phyloP scores from a whole-genome alignment of 2,329 filamentous ascomycete genomes.

The Fusarium succisae region DNA sequence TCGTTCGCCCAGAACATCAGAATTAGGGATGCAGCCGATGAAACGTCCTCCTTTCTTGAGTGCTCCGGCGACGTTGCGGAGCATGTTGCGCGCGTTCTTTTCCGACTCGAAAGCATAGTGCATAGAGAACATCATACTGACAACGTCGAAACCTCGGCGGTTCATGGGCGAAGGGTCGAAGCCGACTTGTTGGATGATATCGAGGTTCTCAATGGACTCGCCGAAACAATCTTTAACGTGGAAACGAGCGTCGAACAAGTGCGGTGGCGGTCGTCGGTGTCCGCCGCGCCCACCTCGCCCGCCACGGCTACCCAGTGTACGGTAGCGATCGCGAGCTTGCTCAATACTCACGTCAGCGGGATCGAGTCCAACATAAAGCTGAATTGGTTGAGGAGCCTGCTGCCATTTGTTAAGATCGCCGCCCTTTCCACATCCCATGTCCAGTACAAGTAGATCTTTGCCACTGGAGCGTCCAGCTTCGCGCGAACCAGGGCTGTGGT shows the following conservation, averaged over 20 bases:
- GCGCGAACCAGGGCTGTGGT: constrained; percentile 70
- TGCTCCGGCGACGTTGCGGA: constrained; percentile 88
- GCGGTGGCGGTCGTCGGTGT: constrained; percentile 58
- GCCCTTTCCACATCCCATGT: constrained; percentile 96
- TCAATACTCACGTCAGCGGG: constrained; percentile 92
- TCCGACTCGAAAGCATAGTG: constrained; percentile 98
- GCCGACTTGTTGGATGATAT: constrained; percentile 85
- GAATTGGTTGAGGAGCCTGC: constrained; percentile 88
- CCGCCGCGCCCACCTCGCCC: constrained; percentile 64
- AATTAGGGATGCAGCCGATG: constrained; percentile 96
- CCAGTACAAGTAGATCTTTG: constrained; percentile 80
- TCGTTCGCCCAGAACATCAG: constrained; percentile 82
- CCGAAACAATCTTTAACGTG: constrained; percentile 92
- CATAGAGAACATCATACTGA: constrained; percentile 99
- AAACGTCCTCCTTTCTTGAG: constrained; percentile 95
- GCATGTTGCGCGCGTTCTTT: constrained; percentile 88
- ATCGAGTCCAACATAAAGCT: constrained; percentile 92
- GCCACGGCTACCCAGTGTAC: constrained; percentile 71
- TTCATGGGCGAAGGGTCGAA: constrained; percentile 81
- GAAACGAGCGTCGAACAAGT: constrained; percentile 86
- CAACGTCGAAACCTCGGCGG: constrained; percentile 89
- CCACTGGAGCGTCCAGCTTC: constrained; percentile 61
- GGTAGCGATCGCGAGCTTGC: constrained; percentile 87
- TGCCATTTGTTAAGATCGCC: constrained; percentile 97
- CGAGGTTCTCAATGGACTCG: constrained; percentile 81